Conservation (phyloP, 2,329 filamentous ascomycete genomes). For the Hyphodiscus sp. region DNA sequence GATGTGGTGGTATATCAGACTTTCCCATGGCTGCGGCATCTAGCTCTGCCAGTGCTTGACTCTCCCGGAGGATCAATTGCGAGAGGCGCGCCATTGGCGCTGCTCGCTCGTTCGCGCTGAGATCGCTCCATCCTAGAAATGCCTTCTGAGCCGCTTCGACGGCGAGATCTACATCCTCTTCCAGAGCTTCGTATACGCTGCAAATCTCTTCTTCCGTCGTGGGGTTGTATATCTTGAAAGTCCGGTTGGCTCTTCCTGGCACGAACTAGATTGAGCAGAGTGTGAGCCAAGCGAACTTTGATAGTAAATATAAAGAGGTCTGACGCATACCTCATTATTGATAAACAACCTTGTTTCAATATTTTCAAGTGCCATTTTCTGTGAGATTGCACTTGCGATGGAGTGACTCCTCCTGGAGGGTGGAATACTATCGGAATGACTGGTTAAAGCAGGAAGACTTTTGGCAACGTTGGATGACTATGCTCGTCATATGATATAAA, state of each 20-base stretch:
- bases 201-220: slow-evolving; percentile 41
- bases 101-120: slow-evolving; percentile 57
- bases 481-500: too few relatives aligned
- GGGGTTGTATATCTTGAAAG: slow-evolving; percentile 61
- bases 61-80: slow-evolving; percentile 42
- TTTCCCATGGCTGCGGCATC: background rate
- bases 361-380: too few relatives aligned
- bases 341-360: slow-evolving; percentile 9
- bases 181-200: slow-evolving; percentile 60
- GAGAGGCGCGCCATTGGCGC: slow-evolving; percentile 61
- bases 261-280: slow-evolving; percentile 31
- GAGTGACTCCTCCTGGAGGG: too few relatives aligned
- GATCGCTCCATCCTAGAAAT: slow-evolving; percentile 58
- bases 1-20: background rate
- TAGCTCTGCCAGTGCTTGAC: slow-evolving; percentile 35
- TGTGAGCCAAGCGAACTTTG: too few relatives aligned
- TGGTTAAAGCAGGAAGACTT: too few relatives aligned
- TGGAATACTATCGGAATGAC: too few relatives aligned
- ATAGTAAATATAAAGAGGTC: too few relatives aligned
- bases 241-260: slow-evolving; percentile 53
- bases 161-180: slow-evolving; percentile 42
- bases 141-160: slow-evolving; percentile 61
- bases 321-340: background rate
- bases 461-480: too few relatives aligned
- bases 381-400: too few relatives aligned